Base-by-base conservation (phyloP, 441 rosid genomes). In the Gossypium lobatum region DNA sequence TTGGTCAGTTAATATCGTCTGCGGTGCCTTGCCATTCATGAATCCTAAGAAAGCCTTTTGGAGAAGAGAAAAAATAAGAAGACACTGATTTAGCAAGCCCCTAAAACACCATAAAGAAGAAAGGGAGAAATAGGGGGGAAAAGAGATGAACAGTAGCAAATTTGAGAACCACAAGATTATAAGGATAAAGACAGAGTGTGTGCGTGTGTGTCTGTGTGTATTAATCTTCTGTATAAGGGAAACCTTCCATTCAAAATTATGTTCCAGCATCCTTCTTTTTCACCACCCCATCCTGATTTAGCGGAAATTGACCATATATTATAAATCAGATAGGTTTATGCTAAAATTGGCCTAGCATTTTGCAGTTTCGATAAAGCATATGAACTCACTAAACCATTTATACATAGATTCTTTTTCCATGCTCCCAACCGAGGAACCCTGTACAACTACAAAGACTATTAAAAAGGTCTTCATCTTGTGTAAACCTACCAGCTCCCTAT, bases 11-110 rank as follows among this genome's bases (percentile, higher is more conserved):
- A 93, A 84, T 81, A 95, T 84, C 20, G 97, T 91, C 73, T 89
- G 95, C 34, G 99, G 99, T 39, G 95, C 86, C 86, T 91, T 95
- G 83, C 98, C 99, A 73, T 81, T 83, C 99, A 93, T 93, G 78
- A 91, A 93, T 50, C 88, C 93, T 58, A 87, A 55, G 85, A 95
- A 93, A 62, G 83, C 95, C 99, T 91, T 82, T 50, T 73, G 39
- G 42, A 80, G 42, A 60, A 42, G 55, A 53, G 63, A 25, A 61
- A 73, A 20, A 14, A 75, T 76, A 65, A 26, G 79, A 60, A 84
- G 39, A 75, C 14, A 71, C 3, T 10, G 73, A 55, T 65, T 73
- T 72, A 45, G 57, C 72, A 70, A 58, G 16, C 26, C 20, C 45
- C 53, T 58, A 16, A 64, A 14, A 54, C 52, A 73, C 46, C 42